These are phyloP conservation scores for Lagenidium sp. DNA, from an alignment of 352 stramenopile genomes.

Conservation along the genomic window DNA sequence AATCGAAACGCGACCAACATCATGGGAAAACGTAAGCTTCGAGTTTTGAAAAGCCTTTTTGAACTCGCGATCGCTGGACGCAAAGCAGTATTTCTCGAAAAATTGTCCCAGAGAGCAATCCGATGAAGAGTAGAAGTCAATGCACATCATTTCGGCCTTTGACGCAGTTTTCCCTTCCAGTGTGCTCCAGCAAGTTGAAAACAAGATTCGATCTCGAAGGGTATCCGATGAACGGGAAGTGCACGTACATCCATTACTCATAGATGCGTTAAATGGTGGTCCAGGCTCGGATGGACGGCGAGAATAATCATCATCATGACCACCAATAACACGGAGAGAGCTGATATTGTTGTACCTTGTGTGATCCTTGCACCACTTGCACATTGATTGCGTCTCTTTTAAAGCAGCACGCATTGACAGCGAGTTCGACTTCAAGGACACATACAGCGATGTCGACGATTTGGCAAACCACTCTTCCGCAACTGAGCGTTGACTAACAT, in stretches of 20 bases:
- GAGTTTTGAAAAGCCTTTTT: conserved; percentile 71
- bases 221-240: conserved; percentile 42
- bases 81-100: conserved; percentile 72
- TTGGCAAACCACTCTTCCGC: conserved; percentile 79
- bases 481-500: conserved; percentile 40
- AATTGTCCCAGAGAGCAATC: conserved; percentile 83
- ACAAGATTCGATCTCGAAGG: conserved; percentile 62
- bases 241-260: conserved; percentile 43
- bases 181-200: conserved; percentile 81
- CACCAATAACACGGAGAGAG: conserved; percentile 45
- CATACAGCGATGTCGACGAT: conserved; percentile 71
- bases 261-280: not conserved
- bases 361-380: conserved; percentile 76
- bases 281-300: conserved; percentile 6
- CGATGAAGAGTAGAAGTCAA: conserved; percentile 80
- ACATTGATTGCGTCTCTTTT: conserved; percentile 76
- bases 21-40: conserved; percentile 78
- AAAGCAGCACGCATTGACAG: conserved; percentile 73
- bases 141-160: conserved; percentile 84
- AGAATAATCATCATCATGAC: conserved; percentile 9
- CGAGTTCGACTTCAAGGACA: conserved; percentile 82
- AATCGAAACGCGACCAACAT: conserved; percentile 63
- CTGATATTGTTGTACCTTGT: conserved; percentile 83
- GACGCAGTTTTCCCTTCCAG: conserved; percentile 68
- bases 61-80: conserved; percentile 54